Base-by-base conservation (phyloP, 345 rosid genomes). In the Conringia planisiliqua region DNA sequence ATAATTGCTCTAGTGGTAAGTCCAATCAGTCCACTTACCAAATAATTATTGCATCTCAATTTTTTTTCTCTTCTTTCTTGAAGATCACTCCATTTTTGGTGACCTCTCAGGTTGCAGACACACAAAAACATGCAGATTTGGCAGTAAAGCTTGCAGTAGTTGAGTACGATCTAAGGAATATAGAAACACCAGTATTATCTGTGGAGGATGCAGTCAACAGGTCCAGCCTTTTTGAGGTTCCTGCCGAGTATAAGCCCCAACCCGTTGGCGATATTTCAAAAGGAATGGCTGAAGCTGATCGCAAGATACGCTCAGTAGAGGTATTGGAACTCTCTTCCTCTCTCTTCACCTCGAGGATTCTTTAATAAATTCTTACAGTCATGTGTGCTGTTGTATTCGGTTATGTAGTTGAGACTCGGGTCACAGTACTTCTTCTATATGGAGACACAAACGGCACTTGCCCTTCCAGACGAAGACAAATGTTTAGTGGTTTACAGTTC, bases 391-490 rank as follows among this genome's bases (percentile, higher is more conserved):
- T 9, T 66, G 17, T 48, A 52, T 60, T 30, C 12, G 66, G 18
- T 46, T 33, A 47, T 70, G 30, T 79, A 95, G 97, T 77, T 95
- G 35, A 82, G 82, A 62, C 87, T 92, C 13, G 90, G 87, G 29
- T 92, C 97, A 12, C 99, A 95, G 47, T 95, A 92, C 75, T 85
- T 86, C 83, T 94, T 94, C 85, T 90, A 89, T 74, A 83, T 94
- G 90, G 98, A 91, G 83, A 84, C 80, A 24, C 97, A 92, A 74
- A 83, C 88, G 18, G 89, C 99, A 18, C 90, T 95, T 78, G 99
- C 97, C 36, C 68, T 91, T 22, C 99, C 97, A 10, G 99, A 90
- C 70, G 99, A 95, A 82, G 92, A 95, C 83, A 83, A 86, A 66
- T 85, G 86, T 83, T 58, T 92, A 68, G 79, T 79, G 40, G 88